Conservation (phyloP, 1,284 basidiomycete genomes). For the Salmacisia buchloeana region DNA sequence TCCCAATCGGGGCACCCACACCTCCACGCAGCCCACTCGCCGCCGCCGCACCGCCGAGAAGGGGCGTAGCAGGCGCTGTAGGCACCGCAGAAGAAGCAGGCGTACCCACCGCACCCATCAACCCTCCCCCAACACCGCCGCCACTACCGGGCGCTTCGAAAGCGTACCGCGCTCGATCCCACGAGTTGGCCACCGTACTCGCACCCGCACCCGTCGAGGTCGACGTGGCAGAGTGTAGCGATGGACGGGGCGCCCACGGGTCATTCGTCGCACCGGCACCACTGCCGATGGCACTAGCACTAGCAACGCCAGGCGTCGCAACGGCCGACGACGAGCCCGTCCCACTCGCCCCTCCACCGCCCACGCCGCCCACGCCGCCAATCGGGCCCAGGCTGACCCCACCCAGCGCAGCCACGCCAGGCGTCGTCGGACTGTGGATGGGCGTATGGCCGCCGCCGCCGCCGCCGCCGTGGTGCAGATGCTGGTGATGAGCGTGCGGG, state of each 20-base stretch:
- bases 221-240: background rate
- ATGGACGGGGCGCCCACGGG: conserved; percentile 23
- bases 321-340: background rate
- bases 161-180: conserved; percentile 45
- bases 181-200: conserved; percentile 17
- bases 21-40: background rate
- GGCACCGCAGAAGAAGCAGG: background rate
- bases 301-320: background rate
- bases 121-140: too few relatives aligned
- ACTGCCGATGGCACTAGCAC: background rate
- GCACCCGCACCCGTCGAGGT: background rate
- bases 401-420: background rate
- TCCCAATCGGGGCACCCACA: background rate
- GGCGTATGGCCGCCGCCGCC: background rate
- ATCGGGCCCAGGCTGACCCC: background rate
- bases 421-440: conserved; percentile 1
- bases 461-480: background rate
- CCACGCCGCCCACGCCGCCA: background rate
- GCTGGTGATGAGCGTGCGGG: background rate
- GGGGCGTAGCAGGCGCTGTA: background rate
- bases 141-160: conserved; percentile 37
- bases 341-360: background rate
- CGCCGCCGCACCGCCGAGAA: background rate
- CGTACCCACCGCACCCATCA: too few relatives aligned
- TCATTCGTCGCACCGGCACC: conserved; percentile 11